Evolutionary conservation across 306 rosid species (phyloP).

Genomic region (Ammopiptanthus mongolicus): DNA sequence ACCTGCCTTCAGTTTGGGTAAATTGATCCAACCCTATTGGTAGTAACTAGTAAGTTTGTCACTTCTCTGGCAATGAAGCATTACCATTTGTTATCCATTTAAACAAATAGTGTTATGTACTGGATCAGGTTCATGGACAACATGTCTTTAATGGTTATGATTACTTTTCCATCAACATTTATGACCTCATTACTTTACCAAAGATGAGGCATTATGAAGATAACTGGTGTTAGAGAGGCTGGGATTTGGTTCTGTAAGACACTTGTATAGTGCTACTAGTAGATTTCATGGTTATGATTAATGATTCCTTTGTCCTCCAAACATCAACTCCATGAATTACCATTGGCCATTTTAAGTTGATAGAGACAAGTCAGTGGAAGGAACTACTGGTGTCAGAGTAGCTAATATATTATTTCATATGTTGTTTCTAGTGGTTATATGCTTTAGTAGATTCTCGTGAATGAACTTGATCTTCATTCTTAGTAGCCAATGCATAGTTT

Average conservation of each 20-base stretch:
- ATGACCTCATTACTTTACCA: background rate
- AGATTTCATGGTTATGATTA: constrained; percentile 1
- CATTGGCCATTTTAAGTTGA: background rate
- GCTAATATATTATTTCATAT: background rate
- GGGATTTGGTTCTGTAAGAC: background rate
- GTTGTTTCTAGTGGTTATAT: background rate
- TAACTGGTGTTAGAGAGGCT: background rate
- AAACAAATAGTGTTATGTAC: background rate
- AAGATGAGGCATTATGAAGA: background rate
- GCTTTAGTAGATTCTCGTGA: constrained; percentile 1
- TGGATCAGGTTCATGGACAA: background rate
- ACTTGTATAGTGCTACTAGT: background rate
- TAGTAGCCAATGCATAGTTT: background rate
- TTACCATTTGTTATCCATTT: background rate
- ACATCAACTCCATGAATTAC: background rate
- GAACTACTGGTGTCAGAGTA: background rate
- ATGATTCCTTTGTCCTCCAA: background rate
- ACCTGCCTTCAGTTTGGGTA: background rate
- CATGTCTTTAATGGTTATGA: background rate
- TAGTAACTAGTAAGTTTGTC: background rate
- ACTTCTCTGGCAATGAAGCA: background rate
- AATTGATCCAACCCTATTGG: background rate
- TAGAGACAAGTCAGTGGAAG: background rate
- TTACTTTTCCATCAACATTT: background rate
- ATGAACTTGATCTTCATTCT: background rate